Conservation (phyloP, 306 rosid genomes). For the Quercus parvula region DNA sequence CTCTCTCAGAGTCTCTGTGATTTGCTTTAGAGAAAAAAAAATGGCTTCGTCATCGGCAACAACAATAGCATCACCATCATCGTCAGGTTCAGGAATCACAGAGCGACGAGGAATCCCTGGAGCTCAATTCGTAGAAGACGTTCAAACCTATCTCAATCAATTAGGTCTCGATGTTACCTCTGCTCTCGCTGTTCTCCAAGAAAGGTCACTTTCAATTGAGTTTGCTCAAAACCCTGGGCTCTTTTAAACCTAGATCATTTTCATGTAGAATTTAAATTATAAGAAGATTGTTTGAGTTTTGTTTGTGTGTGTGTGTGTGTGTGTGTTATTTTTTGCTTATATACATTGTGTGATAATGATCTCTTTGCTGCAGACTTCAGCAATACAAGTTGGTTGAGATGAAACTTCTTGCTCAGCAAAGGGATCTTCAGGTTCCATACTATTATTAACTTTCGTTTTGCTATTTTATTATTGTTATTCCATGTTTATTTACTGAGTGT, state of each 20-base stretch:
- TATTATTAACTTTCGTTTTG: background rate
- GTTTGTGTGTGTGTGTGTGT: background rate
- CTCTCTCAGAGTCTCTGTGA: no score
- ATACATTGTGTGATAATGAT: background rate
- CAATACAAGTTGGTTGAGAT: conserved; percentile 94
- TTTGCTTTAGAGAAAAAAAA: background rate
- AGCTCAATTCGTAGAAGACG: conserved; percentile 90
- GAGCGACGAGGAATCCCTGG: conserved; percentile 97
- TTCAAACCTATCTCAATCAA: conserved; percentile 71
- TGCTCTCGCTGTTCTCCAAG: conserved; percentile 65
- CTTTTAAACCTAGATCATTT: background rate
- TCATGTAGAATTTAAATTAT: background rate
- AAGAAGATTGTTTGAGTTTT: background rate
- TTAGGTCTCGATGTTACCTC: conserved; percentile 66
- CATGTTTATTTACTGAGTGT: background rate
- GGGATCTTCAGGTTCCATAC: conserved; percentile 60
- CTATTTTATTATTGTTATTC: background rate
- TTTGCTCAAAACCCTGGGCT: background rate
- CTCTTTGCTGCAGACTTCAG: conserved; percentile 78
- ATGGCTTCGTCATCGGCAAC: conserved; percentile 45
- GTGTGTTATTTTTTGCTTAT: no score
- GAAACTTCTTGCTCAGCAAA: conserved; percentile 98
- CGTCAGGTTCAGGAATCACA: conserved; percentile 31
- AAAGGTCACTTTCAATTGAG: conserved; percentile 38
- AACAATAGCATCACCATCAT: conserved; percentile 19